Conservation (phyloP, 352 stramenopile species). For the Peronospora farinosa region DNA sequence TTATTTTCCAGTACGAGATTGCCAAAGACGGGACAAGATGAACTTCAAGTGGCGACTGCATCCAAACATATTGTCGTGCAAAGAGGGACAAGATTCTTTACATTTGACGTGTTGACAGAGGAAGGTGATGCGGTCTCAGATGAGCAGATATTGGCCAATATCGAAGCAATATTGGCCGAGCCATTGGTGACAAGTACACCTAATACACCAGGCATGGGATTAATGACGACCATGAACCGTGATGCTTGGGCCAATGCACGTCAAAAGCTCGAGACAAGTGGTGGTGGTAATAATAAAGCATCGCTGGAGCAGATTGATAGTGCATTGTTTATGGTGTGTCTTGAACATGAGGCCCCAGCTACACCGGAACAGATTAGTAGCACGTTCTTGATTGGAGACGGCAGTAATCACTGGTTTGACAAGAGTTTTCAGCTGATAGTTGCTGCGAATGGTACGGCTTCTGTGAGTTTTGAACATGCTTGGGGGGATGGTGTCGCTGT, state of each 20-base stretch:
- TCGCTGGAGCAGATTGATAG: constrained; percentile 80
- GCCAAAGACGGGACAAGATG: constrained; percentile 56
- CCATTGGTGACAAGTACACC: constrained; percentile 37
- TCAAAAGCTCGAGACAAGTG: constrained; percentile 44
- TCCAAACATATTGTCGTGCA: constrained; percentile 84
- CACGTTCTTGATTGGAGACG: constrained; percentile 79
- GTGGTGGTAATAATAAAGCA: constrained; percentile 50
- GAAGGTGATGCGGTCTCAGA: constrained; percentile 55
- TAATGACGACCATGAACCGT: constrained; percentile 80
- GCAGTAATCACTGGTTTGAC: constrained; percentile 88
- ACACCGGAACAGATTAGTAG: constrained; percentile 55
- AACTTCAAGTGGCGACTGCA: constrained; percentile 52
- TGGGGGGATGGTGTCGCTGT: constrained; percentile 87
- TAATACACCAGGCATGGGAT: constrained; percentile 48
- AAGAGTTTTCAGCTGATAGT: constrained; percentile 90
- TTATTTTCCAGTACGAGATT: constrained; percentile 82
- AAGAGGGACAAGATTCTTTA: constrained; percentile 79
- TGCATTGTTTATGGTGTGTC: constrained; percentile 75
- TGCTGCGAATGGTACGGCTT: constrained; percentile 67
- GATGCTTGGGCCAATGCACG: constrained; percentile 75
- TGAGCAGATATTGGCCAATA: constrained; percentile 75
- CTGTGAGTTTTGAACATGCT: constrained; percentile 88
- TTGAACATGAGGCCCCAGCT: constrained; percentile 65
- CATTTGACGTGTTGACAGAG: constrained; percentile 75
- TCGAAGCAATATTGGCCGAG: constrained; percentile 76